These are phyloP conservation scores for Sporothrix protearum DNA, from an alignment of 2,329 filamentous ascomycete species.

Conservation along the genomic window DNA sequence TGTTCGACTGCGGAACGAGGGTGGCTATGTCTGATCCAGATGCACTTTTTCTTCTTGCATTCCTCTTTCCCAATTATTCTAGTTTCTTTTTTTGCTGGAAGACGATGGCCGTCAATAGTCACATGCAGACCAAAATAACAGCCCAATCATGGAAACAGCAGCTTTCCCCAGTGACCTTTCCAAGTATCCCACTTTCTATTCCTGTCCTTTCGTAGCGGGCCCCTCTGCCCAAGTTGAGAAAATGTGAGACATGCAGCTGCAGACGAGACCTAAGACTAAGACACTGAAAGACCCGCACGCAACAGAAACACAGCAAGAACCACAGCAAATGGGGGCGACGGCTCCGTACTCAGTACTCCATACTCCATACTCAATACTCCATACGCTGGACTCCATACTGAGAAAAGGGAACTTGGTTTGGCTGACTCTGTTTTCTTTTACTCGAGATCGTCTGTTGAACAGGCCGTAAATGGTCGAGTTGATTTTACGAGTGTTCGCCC, in stretches of 20 bases:
- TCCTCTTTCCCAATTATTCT: too few relatives aligned
- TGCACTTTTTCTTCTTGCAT: not conserved
- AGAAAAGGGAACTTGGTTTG: not conserved
- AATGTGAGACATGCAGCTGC: conserved; percentile 10
- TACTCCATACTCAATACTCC: too few relatives aligned
- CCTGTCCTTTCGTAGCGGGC: not conserved
- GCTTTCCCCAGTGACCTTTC: not conserved
- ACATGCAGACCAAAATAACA: not conserved
- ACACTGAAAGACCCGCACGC: not conserved
- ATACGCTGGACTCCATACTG: too few relatives aligned
- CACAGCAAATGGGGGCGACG: not conserved
- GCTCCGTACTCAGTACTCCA: too few relatives aligned
- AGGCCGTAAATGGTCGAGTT: not conserved
- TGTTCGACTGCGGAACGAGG: too few relatives aligned
- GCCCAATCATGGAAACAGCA: not conserved
- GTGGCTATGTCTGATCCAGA: not conserved
- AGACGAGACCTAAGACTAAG: conserved; percentile 5
- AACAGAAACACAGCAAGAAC: not conserved
- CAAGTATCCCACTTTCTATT: not conserved
- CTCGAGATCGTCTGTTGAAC: conserved; percentile 8
- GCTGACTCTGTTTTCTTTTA: not conserved
- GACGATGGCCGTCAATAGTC: not conserved
- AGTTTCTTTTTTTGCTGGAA: not conserved
- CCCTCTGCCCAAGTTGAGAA: not conserved
- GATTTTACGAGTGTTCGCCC: not conserved